Evolutionary conservation across 352 stramenopile species (phyloP).

Genomic region (Pythium phragmiticola): DNA sequence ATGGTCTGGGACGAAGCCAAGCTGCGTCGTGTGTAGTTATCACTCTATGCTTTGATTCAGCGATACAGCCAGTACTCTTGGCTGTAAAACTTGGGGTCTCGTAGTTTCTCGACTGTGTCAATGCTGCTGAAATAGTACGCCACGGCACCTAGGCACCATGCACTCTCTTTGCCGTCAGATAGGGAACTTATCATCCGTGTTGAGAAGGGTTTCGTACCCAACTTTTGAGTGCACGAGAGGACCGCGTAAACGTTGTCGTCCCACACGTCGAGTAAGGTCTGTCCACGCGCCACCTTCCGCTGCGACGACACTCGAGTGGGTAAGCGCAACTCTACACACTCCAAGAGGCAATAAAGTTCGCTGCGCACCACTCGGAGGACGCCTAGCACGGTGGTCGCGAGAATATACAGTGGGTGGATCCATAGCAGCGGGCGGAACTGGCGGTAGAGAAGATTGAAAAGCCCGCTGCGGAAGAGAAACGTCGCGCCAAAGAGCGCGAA

Average conservation of each 20-base stretch:
- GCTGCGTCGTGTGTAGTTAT: slow-evolving; percentile 3
- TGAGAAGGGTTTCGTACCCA: slow-evolving; percentile 28
- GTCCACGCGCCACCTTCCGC: slow-evolving; percentile 26
- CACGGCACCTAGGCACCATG: slow-evolving; percentile 36
- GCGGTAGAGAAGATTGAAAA: slow-evolving; percentile 56
- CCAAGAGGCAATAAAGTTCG: background rate
- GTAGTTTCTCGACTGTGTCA: slow-evolving; percentile 47
- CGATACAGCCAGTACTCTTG: slow-evolving; percentile 49
- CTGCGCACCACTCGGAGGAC: slow-evolving; percentile 37
- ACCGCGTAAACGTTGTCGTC: slow-evolving; percentile 37
- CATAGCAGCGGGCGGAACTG: slow-evolving; percentile 53
- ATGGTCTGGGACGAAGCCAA: slow-evolving; percentile 81
- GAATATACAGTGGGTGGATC: slow-evolving; percentile 50
- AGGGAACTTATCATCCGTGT: background rate
- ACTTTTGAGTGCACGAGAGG: slow-evolving; percentile 56
- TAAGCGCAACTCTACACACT: background rate
- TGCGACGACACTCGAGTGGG: background rate
- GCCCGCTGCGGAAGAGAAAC: slow-evolving; percentile 70
- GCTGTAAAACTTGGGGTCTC: slow-evolving; percentile 52
- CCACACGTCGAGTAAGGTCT: slow-evolving; percentile 42
- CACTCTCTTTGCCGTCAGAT: background rate
- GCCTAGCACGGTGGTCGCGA: slow-evolving; percentile 44
- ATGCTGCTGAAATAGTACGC: slow-evolving; percentile 55
- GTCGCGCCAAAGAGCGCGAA: slow-evolving; percentile 57
- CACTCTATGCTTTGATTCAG: slow-evolving; percentile 17